Percentiles rank a stretch among this genome's conserved stretches.
These are phyloP conservation scores for Pelargonium nanum DNA, from an alignment of 345 rosid genomes.

Conservation along the genomic window DNA sequence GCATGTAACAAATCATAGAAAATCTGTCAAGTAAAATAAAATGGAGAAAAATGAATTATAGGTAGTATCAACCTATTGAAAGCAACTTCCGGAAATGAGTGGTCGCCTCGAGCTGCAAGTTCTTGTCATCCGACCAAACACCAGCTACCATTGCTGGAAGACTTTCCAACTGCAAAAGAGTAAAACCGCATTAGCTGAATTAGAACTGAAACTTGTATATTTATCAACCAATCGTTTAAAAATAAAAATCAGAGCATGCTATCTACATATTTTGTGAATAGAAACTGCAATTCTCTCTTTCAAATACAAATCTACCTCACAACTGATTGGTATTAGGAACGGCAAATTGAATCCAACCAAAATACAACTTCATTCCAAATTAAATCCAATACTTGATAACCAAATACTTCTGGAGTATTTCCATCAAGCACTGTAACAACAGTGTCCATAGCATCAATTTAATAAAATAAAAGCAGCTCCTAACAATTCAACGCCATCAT, in stretches of 20 bases:
- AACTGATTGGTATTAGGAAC: neutral
- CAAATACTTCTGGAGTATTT: no score
- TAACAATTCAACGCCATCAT: no score
- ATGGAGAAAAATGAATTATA: neutral
- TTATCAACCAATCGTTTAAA: no score
- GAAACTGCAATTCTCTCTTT: neutral
- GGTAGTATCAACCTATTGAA: conserved; percentile 45
- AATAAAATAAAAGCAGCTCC: no score
- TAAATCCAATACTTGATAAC: no score
- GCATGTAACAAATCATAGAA: neutral
- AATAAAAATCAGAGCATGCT: neutral
- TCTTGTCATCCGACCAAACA: conserved; percentile 43
- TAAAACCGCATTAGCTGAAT: neutral
- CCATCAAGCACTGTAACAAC: no score
- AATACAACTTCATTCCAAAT: neutral
- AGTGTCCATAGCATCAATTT: no score
- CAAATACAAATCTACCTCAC: neutral
- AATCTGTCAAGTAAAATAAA: neutral
- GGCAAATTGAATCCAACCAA: neutral
- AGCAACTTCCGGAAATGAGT: conserved; percentile 80
- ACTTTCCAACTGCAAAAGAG: conserved; percentile 54
- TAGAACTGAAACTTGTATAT: no score
- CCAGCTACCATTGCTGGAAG: conserved; percentile 65
- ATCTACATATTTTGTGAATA: neutral
- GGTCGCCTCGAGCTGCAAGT: conserved; percentile 67